phyloP scores from a whole-genome alignment of 1,284 basidiomycete species.

The Ceratobasidium sp. region DNA sequence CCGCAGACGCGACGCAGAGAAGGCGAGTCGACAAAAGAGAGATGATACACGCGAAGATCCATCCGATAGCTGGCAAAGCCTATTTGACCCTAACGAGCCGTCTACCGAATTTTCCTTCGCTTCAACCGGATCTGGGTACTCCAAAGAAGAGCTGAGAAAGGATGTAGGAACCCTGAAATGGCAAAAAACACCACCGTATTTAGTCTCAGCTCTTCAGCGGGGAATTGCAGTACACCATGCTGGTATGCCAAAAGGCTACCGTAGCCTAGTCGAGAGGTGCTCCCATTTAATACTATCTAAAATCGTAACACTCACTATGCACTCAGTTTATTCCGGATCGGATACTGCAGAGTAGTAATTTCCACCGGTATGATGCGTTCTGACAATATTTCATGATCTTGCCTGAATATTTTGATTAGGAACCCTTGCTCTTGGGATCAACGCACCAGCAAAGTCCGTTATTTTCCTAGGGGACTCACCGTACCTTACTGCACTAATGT shows the following conservation, averaged over 20 bases:
- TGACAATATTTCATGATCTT: not conserved
- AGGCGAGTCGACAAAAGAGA: conserved; percentile 49
- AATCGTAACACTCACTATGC: not conserved
- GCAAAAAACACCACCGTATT: conserved; percentile 58
- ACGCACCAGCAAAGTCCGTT: conserved; percentile 72
- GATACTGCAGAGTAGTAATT: conserved; percentile 71
- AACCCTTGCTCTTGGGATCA: conserved; percentile 77
- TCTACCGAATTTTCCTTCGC: conserved; percentile 69
- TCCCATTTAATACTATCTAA: not conserved
- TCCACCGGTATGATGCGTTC: conserved; percentile 62
- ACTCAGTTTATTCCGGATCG: conserved; percentile 66
- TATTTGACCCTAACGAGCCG: conserved; percentile 68
- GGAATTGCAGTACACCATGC: conserved; percentile 76
- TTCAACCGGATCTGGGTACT: conserved; percentile 56
- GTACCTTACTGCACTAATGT: conserved; percentile 69
- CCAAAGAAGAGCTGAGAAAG: conserved; percentile 61
- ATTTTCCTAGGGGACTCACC: conserved; percentile 76
- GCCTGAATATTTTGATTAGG: conserved; percentile 53
- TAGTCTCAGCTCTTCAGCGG: conserved; percentile 61
- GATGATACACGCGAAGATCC: conserved; percentile 52
- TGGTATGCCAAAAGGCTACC: conserved; percentile 72
- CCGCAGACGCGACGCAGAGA: conserved; percentile 26
- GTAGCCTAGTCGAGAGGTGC: conserved; percentile 69
- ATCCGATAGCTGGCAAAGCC: conserved; percentile 54
- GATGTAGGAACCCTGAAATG: conserved; percentile 59